phyloP scores from a whole-genome alignment of 2,329 filamentous ascomycete species.

The Fusarium liriodendri region DNA sequence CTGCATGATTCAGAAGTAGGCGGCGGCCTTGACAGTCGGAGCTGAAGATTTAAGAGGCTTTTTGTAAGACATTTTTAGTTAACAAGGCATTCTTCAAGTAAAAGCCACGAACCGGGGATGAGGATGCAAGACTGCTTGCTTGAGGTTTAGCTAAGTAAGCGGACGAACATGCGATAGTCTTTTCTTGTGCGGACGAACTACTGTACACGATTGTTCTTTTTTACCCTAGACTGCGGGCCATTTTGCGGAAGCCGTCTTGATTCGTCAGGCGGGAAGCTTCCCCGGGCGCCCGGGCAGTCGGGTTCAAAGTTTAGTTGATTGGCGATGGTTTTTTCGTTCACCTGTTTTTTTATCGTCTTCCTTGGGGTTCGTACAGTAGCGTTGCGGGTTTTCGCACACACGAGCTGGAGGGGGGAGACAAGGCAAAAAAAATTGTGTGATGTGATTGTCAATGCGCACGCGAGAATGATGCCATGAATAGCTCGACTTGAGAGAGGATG shows the following conservation, averaged over 20 bases:
- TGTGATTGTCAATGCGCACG: slow-evolving; percentile 21
- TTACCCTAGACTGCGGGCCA: slow-evolving; percentile 17
- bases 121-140: slow-evolving; percentile 17
- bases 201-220: background rate
- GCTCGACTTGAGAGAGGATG: background rate
- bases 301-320: slow-evolving; percentile 21
- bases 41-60: background rate
- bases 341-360: background rate
- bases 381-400: slow-evolving; percentile 9
- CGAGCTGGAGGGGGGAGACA: background rate
- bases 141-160: background rate
- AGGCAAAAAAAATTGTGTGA: background rate
- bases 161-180: slow-evolving; percentile 2
- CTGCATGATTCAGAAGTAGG: background rate
- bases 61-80: background rate
- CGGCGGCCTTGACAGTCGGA: background rate
- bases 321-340: background rate
- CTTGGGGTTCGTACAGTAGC: background rate
- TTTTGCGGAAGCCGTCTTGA: slow-evolving; percentile 11
- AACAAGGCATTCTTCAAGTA: background rate
- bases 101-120: background rate
- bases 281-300: slow-evolving; percentile 30
- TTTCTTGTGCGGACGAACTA: background rate
- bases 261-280: slow-evolving; percentile 31
- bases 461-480: slow-evolving; percentile 12